These are phyloP conservation scores for Backusella tarrabulga DNA, from an alignment of 192 early-diverging fungal genomes.

Conservation along the genomic window DNA sequence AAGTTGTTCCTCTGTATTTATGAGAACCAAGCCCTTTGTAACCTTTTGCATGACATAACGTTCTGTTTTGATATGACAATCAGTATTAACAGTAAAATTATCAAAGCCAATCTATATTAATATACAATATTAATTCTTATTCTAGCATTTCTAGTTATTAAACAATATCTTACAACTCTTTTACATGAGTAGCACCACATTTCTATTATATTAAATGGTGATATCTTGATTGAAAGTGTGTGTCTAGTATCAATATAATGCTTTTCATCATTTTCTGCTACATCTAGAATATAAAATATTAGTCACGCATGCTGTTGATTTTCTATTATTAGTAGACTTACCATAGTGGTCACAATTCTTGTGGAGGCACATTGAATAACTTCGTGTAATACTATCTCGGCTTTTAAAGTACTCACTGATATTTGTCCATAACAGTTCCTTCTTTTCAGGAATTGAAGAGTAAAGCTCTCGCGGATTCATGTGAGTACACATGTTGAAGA, in stretches of 20 bases:
- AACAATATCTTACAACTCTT: background rate
- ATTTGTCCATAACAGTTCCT: background rate
- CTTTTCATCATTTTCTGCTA: background rate
- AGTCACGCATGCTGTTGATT: background rate
- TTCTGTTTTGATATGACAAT: background rate
- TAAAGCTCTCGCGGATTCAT: background rate
- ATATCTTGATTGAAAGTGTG: background rate
- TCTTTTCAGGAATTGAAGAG: background rate
- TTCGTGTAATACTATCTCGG: background rate
- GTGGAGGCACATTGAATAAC: background rate
- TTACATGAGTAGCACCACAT: background rate
- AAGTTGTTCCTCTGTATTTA: background rate
- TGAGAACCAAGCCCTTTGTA: background rate
- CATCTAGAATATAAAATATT: background rate
- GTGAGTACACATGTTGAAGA: background rate
- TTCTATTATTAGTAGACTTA: background rate
- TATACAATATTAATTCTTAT: background rate
- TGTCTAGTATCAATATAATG: background rate
- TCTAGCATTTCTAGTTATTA: background rate
- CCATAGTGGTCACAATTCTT: background rate
- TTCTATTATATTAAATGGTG: background rate
- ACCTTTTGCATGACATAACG: background rate
- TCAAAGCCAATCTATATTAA: background rate
- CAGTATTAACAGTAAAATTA: background rate
- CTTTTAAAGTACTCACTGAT: background rate